These are phyloP conservation scores for Tolypocladium paradoxum DNA, from an alignment of 2,329 filamentous ascomycete species.

Conservation along the genomic window DNA sequence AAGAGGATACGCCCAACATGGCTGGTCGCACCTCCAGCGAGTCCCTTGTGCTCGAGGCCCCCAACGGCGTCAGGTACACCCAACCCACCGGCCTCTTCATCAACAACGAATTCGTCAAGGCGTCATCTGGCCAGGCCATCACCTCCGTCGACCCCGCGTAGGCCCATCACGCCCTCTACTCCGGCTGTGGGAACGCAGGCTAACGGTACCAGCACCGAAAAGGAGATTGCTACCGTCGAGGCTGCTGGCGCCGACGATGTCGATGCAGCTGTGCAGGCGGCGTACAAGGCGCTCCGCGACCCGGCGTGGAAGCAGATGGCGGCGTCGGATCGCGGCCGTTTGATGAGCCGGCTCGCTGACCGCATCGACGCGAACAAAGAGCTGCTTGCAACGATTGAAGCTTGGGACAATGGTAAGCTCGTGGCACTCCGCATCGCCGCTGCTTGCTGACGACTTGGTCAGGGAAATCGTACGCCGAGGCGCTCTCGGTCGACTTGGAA, in stretches of 20 bases:
- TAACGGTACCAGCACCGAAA: slow-evolving; percentile 22
- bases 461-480: slow-evolving; percentile 44
- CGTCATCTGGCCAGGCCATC: slow-evolving; percentile 42
- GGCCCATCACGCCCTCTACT: not conserved
- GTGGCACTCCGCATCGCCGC: not conserved
- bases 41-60: slow-evolving; percentile 16
- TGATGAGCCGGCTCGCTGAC: slow-evolving; percentile 62
- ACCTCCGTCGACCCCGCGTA: slow-evolving; percentile 44
- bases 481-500: slow-evolving; percentile 54
- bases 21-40: not conserved
- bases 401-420: slow-evolving; percentile 66
- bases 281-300: slow-evolving; percentile 56
- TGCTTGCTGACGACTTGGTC: not conserved
- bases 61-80: slow-evolving; percentile 55
- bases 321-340: slow-evolving; percentile 52
- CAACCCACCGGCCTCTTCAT: slow-evolving; percentile 66
- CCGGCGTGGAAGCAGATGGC: slow-evolving; percentile 59
- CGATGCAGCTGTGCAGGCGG: slow-evolving; percentile 27
- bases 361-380: slow-evolving; percentile 55
- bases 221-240: slow-evolving; percentile 20
- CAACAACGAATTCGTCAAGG: slow-evolving; percentile 64
- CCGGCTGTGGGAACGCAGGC: not conserved
- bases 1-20: not conserved
- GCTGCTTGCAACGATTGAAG: slow-evolving; percentile 45
- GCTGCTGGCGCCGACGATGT: slow-evolving; percentile 18